phyloP scores from a whole-genome alignment of 805 yeast genomes.

The Nakazawaea ishiwadae region DNA sequence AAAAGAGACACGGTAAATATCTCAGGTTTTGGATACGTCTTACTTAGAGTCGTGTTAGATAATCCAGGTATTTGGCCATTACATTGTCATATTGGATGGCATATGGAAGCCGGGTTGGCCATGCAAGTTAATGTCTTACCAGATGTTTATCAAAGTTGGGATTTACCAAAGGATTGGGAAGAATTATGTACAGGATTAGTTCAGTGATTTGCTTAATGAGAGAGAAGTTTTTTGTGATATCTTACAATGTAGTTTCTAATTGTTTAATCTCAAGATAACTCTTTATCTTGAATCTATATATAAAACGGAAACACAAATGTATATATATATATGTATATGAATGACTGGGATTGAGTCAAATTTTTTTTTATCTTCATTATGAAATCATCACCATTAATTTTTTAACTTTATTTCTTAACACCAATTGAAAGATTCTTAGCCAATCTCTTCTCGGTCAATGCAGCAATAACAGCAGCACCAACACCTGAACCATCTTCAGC shows the following conservation, averaged over 20 bases:
- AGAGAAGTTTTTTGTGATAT: too few species aligned
- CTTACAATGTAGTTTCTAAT: too few species aligned
- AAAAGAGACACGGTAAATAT: slow-evolving; percentile 68
- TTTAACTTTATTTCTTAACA: slow-evolving; percentile 22
- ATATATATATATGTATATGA: too few species aligned
- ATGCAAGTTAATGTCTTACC: slow-evolving; percentile 15
- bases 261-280: too few species aligned
- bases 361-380: too few species aligned
- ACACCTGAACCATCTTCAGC: slow-evolving; percentile 99
- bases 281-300: too few species aligned
- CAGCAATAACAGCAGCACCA: slow-evolving; percentile 98
- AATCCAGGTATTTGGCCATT: slow-evolving; percentile 94
- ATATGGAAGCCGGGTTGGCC: slow-evolving; percentile 34
- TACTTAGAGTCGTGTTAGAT: slow-evolving; percentile 71
- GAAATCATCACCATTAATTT: too few species aligned
- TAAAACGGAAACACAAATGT: too few species aligned
- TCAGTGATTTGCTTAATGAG: too few species aligned
- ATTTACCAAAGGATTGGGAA: slow-evolving; percentile 7
- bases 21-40: slow-evolving; percentile 63
- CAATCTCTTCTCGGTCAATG: slow-evolving; percentile 80
- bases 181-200: too few species aligned
- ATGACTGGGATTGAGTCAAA: too few species aligned
- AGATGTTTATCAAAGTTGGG: slow-evolving; percentile 4
- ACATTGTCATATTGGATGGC: slow-evolving; percentile 91
- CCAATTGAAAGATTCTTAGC: slow-evolving; percentile 69